A percentile compares a stretch with the other conserved stretches of the same genome.
These are phyloP conservation scores for Malassezia brasiliensis DNA, from an alignment of 1,284 basidiomycete species.

Conservation along the genomic window DNA sequence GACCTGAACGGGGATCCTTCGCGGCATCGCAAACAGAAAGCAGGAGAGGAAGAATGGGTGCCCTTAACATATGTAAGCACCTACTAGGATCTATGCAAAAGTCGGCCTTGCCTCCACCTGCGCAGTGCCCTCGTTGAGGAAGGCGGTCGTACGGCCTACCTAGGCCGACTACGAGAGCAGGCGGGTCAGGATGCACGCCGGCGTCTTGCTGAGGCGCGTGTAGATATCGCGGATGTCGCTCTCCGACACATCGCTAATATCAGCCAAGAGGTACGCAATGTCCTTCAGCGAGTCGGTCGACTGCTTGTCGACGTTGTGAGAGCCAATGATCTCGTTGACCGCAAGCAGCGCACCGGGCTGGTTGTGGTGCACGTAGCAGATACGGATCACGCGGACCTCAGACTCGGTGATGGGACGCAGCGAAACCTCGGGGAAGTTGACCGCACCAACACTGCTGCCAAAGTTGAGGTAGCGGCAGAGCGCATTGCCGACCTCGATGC, in stretches of 20 bases:
- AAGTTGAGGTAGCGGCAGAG: constrained; percentile 83
- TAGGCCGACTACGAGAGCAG: background rate
- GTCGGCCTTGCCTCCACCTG: no score
- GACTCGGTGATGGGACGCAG: constrained; percentile 69
- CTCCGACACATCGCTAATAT: constrained; percentile 81
- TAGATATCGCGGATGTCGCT: constrained; percentile 71
- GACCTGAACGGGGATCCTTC: constrained; percentile 75
- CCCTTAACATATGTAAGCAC: no score
- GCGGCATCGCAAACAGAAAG: constrained; percentile 57
- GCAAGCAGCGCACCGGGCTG: constrained; percentile 91
- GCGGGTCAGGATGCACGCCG: constrained; percentile 44
- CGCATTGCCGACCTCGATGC: constrained; percentile 80
- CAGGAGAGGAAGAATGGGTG: no score
- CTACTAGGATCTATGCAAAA: background rate
- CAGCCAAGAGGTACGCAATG: constrained; percentile 87
- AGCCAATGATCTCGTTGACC: constrained; percentile 82
- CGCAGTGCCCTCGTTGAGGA: no score
- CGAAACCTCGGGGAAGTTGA: constrained; percentile 99
- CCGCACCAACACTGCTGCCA: constrained; percentile 74
- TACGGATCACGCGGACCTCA: constrained; percentile 72
- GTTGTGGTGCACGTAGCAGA: constrained; percentile 95
- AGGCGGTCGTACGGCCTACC: no score
- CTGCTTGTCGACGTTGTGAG: constrained; percentile 98
- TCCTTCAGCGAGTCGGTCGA: constrained; percentile 93
- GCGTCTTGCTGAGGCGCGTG: constrained; percentile 68